phyloP scores from a whole-genome alignment of 2,329 filamentous ascomycete genomes.

The Fusarium nodosum region DNA sequence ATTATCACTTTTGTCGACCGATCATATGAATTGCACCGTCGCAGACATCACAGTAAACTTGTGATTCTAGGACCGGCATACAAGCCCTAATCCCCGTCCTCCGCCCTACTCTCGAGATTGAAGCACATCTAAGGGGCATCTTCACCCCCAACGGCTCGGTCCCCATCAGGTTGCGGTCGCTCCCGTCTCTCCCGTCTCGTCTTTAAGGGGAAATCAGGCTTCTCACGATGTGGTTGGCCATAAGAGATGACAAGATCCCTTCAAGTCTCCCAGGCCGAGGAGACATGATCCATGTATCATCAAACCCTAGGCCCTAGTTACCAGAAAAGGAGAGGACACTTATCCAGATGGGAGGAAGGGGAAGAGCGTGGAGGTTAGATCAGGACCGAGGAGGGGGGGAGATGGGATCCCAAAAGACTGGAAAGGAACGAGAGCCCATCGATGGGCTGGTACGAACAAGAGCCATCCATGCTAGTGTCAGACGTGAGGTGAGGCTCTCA shows the following conservation, averaged over 20 bases:
- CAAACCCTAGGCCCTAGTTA: conserved; percentile 16
- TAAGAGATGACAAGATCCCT: conserved; percentile 30
- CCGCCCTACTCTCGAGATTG: conserved; percentile 25
- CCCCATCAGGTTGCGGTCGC: conserved; percentile 48
- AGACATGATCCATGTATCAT: conserved; percentile 45
- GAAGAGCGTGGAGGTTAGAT: conserved; percentile 35
- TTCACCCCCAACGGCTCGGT: conserved; percentile 44
- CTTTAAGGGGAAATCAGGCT: conserved; percentile 42
- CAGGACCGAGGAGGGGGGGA: conserved; percentile 22
- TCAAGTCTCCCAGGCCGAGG: conserved; percentile 42
- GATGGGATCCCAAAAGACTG: conserved; percentile 37
- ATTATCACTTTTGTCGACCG: conserved; percentile 15
- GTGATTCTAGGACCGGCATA: neutral
- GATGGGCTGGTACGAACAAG: conserved; percentile 43
- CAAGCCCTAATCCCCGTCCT: conserved; percentile 23
- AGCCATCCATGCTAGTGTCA: conserved; percentile 52
- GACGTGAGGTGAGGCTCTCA: conserved; percentile 55
- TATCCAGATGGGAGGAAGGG: conserved; percentile 31
- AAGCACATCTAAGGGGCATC: conserved; percentile 36
- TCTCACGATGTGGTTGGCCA: conserved; percentile 51
- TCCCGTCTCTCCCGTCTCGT: conserved; percentile 48
- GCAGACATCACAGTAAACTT: conserved; percentile 13
- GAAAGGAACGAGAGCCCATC: conserved; percentile 45
- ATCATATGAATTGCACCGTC: conserved; percentile 12
- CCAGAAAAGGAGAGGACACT: conserved; percentile 46